Evolutionary conservation across 768 basidiomycete species (phyloP).

Genomic region (Ramaria sp.): DNA sequence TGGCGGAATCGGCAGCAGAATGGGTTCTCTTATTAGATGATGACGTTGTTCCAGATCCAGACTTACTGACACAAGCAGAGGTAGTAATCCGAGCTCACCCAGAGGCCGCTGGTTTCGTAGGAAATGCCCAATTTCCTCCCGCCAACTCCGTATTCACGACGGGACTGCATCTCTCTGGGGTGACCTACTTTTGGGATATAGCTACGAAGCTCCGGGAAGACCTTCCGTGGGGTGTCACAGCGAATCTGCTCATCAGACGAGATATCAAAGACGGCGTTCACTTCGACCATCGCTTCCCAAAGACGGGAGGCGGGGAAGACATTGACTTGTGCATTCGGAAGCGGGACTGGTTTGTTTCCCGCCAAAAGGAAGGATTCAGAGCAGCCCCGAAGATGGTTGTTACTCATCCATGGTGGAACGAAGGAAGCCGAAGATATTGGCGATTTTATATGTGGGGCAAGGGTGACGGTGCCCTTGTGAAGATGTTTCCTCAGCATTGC

Average conservation of each 20-base stretch:
- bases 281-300: slow-evolving; percentile 40
- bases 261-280: slow-evolving; percentile 32
- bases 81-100: slow-evolving; percentile 34
- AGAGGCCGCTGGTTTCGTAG: slow-evolving; percentile 42
- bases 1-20: slow-evolving; percentile 43
- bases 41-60: slow-evolving; percentile 32
- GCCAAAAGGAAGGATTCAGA: slow-evolving; percentile 30
- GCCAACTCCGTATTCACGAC: slow-evolving; percentile 39
- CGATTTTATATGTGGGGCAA: slow-evolving; percentile 49
- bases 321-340: slow-evolving; percentile 47
- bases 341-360: slow-evolving; percentile 25
- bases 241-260: slow-evolving; percentile 42
- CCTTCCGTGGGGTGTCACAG: slow-evolving; percentile 54
- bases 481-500: slow-evolving; percentile 33
- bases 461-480: slow-evolving; percentile 43
- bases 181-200: slow-evolving; percentile 55
- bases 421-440: slow-evolving; percentile 33
- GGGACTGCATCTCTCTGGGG: slow-evolving; percentile 44
- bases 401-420: slow-evolving; percentile 49
- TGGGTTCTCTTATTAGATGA: slow-evolving; percentile 56
- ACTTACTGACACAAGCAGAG: slow-evolving; percentile 37
- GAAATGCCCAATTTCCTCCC: slow-evolving; percentile 37
- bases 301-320: slow-evolving; percentile 56
- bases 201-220: slow-evolving; percentile 36
- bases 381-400: slow-evolving; percentile 39